phyloP scores from a whole-genome alignment of 2,329 filamentous ascomycete species.

The Cercospora zeina region DNA sequence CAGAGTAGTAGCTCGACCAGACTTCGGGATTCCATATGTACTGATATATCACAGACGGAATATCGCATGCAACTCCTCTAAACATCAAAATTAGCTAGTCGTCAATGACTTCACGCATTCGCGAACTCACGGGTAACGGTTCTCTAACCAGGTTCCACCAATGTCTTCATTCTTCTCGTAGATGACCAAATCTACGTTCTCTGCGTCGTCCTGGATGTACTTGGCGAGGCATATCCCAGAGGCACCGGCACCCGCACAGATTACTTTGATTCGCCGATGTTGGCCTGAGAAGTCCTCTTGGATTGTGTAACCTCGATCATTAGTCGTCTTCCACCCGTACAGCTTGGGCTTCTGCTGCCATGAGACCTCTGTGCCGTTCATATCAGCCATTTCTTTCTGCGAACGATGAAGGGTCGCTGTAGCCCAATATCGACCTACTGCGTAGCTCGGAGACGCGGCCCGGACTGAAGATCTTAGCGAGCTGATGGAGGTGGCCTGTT shows the following conservation, averaged over 20 bases:
- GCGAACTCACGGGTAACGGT: conserved; percentile 37
- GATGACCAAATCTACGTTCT: conserved; percentile 39
- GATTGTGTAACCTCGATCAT: not conserved
- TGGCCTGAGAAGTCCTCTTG: not conserved
- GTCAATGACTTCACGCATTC: not conserved
- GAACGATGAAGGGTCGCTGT: not conserved
- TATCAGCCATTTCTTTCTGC: not conserved
- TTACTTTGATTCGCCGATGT: conserved; percentile 8
- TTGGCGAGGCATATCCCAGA: conserved; percentile 15
- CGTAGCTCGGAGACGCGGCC: not conserved
- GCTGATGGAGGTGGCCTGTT: not conserved
- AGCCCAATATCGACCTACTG: not conserved
- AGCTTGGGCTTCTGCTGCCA: not conserved
- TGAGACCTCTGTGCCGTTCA: not conserved
- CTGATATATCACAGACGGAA: conserved; percentile 36
- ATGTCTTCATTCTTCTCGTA: conserved; percentile 44
- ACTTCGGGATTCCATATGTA: conserved; percentile 42
- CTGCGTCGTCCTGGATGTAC: conserved; percentile 8
- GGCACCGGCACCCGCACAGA: conserved; percentile 14
- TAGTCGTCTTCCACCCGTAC: not conserved
- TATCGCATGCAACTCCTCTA: conserved; percentile 20
- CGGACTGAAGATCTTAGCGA: not conserved
- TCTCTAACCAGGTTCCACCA: conserved; percentile 44
- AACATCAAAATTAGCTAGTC: not conserved
- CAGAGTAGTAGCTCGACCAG: conserved; percentile 42